These are phyloP conservation scores for Thecaphora thlaspeos DNA, from an alignment of 1,284 basidiomycete species.

Conservation along the genomic window DNA sequence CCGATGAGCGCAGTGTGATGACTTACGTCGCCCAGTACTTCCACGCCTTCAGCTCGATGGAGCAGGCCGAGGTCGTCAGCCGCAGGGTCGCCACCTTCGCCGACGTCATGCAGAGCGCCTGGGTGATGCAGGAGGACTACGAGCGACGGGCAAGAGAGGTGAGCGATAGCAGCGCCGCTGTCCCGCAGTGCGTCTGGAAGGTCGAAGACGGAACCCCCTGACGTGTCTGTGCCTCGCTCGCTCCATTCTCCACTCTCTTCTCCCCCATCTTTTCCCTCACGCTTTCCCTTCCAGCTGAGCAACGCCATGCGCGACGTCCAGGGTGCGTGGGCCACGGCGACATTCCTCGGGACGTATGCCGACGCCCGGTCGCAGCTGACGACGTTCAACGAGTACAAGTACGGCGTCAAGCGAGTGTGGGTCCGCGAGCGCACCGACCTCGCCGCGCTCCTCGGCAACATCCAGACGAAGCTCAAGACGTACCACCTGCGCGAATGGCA, in stretches of 20 bases:
- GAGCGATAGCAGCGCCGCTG: conserved; percentile 47
- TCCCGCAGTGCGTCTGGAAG: background rate
- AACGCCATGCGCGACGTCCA: conserved; percentile 30
- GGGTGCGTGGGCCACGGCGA: conserved; percentile 35
- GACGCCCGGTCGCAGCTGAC: conserved; percentile 76
- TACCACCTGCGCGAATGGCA: conserved; percentile 65
- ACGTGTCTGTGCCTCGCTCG: too few species aligned
- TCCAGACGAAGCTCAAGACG: conserved; percentile 89
- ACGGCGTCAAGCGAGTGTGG: conserved; percentile 80
- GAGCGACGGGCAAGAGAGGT: conserved; percentile 79
- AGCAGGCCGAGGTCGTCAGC: conserved; percentile 90
- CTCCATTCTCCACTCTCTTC: too few species aligned
- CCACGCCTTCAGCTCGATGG: conserved; percentile 96
- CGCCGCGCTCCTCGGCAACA: conserved; percentile 82
- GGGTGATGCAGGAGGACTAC: conserved; percentile 81
- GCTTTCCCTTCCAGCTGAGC: conserved; percentile 46
- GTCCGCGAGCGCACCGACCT: conserved; percentile 87
- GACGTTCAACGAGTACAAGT: conserved; percentile 78
- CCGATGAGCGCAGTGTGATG: conserved; percentile 94
- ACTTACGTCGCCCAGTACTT: conserved; percentile 94
- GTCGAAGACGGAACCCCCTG: background rate
- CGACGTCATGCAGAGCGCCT: conserved; percentile 76
- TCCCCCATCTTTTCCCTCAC: background rate
- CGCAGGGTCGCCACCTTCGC: conserved; percentile 93
- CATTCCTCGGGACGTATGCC: conserved; percentile 63